These are phyloP conservation scores for Kodamaea kakaduensis DNA, from an alignment of 805 yeast species.

Conservation along the genomic window DNA sequence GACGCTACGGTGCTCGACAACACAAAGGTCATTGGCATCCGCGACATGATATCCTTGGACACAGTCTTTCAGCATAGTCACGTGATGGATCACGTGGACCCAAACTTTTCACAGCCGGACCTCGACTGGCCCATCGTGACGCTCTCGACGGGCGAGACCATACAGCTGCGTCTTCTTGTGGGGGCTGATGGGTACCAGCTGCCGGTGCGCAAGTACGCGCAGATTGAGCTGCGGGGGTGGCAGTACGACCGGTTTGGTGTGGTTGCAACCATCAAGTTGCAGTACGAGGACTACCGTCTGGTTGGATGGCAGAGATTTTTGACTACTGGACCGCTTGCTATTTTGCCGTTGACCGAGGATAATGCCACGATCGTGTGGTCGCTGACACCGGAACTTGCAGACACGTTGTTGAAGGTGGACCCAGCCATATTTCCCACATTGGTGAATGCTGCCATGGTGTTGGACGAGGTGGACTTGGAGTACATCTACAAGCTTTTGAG, in stretches of 20 bases:
- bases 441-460: slow-evolving; percentile 82
- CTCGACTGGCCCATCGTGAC: slow-evolving; percentile 74
- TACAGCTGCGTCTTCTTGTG: slow-evolving; percentile 70
- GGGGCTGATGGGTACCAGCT: slow-evolving; percentile 98
- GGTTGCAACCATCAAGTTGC: slow-evolving; percentile 82
- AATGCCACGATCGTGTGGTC: slow-evolving; percentile 95
- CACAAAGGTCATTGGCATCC: slow-evolving; percentile 61
- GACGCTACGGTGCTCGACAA: slow-evolving; percentile 49
- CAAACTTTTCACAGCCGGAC: slow-evolving; percentile 21
- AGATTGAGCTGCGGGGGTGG: slow-evolving; percentile 90
- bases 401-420: slow-evolving; percentile 53
- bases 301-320: slow-evolving; percentile 94
- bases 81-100: slow-evolving; percentile 18
- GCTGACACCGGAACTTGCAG: slow-evolving; percentile 70
- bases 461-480: slow-evolving; percentile 71
- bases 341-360: slow-evolving; percentile 82
- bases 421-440: slow-evolving; percentile 62
- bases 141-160: slow-evolving; percentile 58
- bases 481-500: slow-evolving; percentile 51
- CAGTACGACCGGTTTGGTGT: slow-evolving; percentile 81
- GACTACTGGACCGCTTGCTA: slow-evolving; percentile 88
- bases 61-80: slow-evolving; percentile 8
- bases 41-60: slow-evolving; percentile 13
- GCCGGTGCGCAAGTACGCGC: slow-evolving; percentile 80
- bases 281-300: slow-evolving; percentile 62